These are phyloP conservation scores for Tetrahymena elliotti DNA, from an alignment of 73 alveolate species.

Conservation along the genomic window DNA sequence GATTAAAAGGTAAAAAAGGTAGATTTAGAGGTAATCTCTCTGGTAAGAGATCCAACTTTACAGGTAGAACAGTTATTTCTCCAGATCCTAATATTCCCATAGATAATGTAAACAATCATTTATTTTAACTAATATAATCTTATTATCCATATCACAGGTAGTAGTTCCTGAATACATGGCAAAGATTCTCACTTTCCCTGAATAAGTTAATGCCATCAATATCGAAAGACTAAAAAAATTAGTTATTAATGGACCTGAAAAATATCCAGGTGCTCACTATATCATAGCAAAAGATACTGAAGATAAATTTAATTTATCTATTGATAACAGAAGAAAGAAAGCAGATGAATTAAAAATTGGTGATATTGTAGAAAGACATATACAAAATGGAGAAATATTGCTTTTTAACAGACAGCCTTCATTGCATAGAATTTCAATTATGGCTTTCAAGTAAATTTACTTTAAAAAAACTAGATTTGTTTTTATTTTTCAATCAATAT, in stretches of 20 bases:
- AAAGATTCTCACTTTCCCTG: constrained; percentile 93
- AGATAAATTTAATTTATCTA: constrained; percentile 53
- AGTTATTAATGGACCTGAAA: constrained; percentile 85
- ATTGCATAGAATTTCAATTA: constrained; percentile 95
- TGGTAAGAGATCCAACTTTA: constrained; percentile 99
- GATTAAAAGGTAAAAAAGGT: constrained; percentile 98
- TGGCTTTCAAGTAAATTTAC: constrained; percentile 62
- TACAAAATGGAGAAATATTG: constrained; percentile 91
- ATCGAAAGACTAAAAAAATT: constrained; percentile 68
- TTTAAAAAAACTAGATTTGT: too few species aligned
- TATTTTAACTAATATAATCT: background rate
- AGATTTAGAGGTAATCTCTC: constrained; percentile 96
- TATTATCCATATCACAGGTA: background rate
- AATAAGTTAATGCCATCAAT: constrained; percentile 79
- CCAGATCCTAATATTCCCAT: constrained; percentile 99
- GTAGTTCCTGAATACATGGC: constrained; percentile 98
- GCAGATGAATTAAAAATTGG: constrained; percentile 88
- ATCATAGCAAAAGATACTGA: constrained; percentile 51
- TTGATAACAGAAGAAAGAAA: constrained; percentile 59
- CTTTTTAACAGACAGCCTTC: constrained; percentile 99
- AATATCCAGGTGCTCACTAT: constrained; percentile 97
- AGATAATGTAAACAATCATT: constrained; percentile 67
- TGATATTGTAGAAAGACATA: constrained; percentile 96
- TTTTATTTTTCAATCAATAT: too few species aligned
- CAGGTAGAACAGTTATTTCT: constrained; percentile 99